These are phyloP conservation scores for Fusarium devonianum DNA, from an alignment of 2,329 filamentous ascomycete genomes.

Conservation along the genomic window DNA sequence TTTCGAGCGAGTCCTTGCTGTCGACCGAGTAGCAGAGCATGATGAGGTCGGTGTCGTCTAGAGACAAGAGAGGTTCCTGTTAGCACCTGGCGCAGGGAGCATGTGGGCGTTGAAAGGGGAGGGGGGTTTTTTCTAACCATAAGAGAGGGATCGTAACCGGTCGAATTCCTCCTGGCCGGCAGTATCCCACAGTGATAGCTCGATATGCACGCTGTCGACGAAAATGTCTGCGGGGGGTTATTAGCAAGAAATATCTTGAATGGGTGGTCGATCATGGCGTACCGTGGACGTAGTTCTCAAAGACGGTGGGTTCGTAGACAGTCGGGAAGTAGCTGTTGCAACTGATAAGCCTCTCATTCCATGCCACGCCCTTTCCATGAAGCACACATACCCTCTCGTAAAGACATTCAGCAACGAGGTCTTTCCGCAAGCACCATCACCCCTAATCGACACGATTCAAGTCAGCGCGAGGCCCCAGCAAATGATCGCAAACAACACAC, in stretches of 20 bases:
- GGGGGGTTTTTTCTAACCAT: no score
- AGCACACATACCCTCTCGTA: constrained; percentile 83
- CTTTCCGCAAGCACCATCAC: constrained; percentile 96
- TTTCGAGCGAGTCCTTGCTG: constrained; percentile 94
- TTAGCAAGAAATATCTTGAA: constrained; percentile 5
- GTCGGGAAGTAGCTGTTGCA: constrained; percentile 86
- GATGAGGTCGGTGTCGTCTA: constrained; percentile 90
- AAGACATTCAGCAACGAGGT: constrained; percentile 98
- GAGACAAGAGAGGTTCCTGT: neutral
- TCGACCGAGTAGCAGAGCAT: constrained; percentile 99
- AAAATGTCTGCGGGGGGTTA: constrained; percentile 82
- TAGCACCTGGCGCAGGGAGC: neutral
- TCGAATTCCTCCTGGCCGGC: constrained; percentile 99
- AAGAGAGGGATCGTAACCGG: constrained; percentile 90
- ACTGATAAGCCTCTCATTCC: constrained; percentile 22
- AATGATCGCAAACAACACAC: neutral
- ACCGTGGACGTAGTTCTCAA: constrained; percentile 99
- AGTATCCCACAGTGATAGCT: constrained; percentile 97
- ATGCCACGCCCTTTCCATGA: neutral
- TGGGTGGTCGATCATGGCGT: constrained; percentile 42
- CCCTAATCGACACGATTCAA: constrained; percentile 58
- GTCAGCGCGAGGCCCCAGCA: constrained; percentile 21
- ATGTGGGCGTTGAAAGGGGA: constrained; percentile 27
- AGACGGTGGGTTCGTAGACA: constrained; percentile 97
- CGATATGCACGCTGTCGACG: constrained; percentile 95